These are phyloP conservation scores for Monilinia vaccinii-corymbosi DNA, from an alignment of 2,329 filamentous ascomycete genomes.

Conservation along the genomic window DNA sequence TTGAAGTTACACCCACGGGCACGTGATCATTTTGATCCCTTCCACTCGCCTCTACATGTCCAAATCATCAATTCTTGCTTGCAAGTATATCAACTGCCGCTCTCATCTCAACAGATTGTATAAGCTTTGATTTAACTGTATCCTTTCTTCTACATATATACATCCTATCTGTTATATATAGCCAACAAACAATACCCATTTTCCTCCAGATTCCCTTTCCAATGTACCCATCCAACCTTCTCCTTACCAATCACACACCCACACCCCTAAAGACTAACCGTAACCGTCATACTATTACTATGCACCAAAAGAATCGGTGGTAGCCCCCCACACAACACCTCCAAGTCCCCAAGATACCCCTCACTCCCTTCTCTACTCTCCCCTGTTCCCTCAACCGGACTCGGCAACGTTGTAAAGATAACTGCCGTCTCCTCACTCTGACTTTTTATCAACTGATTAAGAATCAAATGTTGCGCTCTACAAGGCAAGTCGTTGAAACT, in stretches of 20 bases:
- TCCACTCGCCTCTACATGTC: not conserved
- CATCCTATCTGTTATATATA: not conserved
- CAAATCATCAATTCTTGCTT: not conserved
- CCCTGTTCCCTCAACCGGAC: conserved; percentile 40
- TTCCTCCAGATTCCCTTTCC: not conserved
- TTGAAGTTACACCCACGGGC: conserved; percentile 8
- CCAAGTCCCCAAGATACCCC: conserved; percentile 24
- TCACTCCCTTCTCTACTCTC: conserved; percentile 18
- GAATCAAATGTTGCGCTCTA: conserved; percentile 25
- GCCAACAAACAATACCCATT: not conserved
- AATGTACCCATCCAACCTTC: not conserved
- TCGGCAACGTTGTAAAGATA: conserved; percentile 69
- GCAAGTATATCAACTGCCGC: not conserved
- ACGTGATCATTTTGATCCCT: too few species aligned
- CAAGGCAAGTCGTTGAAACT: conserved; percentile 20
- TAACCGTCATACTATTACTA: conserved; percentile 20
- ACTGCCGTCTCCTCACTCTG: conserved; percentile 28
- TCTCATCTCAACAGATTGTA: not conserved
- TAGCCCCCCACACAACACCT: conserved; percentile 20
- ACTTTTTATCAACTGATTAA: conserved; percentile 27
- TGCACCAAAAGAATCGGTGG: conserved; percentile 18
- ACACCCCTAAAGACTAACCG: conserved; percentile 11
- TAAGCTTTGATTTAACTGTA: not conserved
- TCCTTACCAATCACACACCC: too few species aligned
- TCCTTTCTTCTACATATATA: not conserved